Evolutionary conservation across 2,329 filamentous ascomycete genomes (phyloP), one percentile per base, ranked within the genome.

Genomic region (Ophiostoma perfectum): DNA sequence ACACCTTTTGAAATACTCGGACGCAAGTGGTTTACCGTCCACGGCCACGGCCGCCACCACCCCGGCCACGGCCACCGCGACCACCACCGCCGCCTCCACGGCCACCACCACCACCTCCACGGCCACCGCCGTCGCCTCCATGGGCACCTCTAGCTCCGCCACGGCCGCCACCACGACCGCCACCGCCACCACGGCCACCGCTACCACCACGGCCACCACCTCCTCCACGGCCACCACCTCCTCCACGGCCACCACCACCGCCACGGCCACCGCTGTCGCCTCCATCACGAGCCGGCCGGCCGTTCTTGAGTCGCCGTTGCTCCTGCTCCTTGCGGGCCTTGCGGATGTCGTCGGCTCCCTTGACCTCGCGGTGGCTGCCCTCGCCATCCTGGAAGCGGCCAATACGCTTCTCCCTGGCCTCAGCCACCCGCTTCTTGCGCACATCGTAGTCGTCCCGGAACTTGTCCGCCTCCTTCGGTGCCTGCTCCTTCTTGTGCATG

Each of bases 381-480:
- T 82, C 84, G 44, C 89, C 88, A 73, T 92, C 90, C 76, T 82
- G 86, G 81, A 89, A 94, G 71, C 86, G 84, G 66, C 90, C 91
- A 42, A 92, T 79, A 27, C 90, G 83, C 81, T 93, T 93, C 82
- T 97, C 91, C 79, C 90, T 90, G 63, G 94, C 93, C 76, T 93
- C 93, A 16, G 88, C 87, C 18, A 95, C 89, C 76, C 92, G 88
- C 88, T 93, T 93, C 88, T 95, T 97, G 81, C 91, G 89, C 76
- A 88, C 88, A 72, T 96, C 84, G 79, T 91, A 99, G 79, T 99
- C 94, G 77, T 94, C 93, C 70, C 95, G 86, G 78, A 86, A 94
- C 80, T 91, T 94, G 82, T 99, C 95, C 7, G 95, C 93, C 74
- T 92, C 88, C 83, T 97, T 98, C 71, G 96, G 95, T 68, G 93